Evolutionary conservation across 257 asterid species (phyloP).

Genomic region (Euphrasia confusa): DNA sequence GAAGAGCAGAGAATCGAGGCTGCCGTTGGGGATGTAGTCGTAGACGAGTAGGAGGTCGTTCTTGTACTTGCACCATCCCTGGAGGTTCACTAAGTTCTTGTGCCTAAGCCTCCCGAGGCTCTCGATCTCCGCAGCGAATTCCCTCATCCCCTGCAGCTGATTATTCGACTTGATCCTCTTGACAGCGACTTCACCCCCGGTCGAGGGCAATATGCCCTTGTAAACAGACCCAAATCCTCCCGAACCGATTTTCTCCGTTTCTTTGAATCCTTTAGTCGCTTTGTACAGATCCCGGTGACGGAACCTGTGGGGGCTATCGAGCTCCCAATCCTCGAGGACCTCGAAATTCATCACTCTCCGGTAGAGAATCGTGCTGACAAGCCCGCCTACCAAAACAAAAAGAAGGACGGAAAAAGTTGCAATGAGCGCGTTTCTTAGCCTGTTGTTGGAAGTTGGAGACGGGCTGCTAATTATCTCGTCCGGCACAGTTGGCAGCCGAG

Average conservation of each 20-base stretch:
- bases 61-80: slow-evolving; percentile 79
- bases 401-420: slow-evolving; percentile 32
- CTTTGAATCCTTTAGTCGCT: slow-evolving; percentile 61
- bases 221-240: slow-evolving; percentile 76
- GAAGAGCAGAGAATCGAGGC: slow-evolving; percentile 58
- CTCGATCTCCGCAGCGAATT: slow-evolving; percentile 82
- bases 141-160: slow-evolving; percentile 59
- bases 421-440: slow-evolving; percentile 35
- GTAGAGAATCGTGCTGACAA: slow-evolving; percentile 16
- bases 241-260: slow-evolving; percentile 52
- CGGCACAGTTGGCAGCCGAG: slow-evolving; percentile 39
- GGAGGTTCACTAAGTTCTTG: slow-evolving; percentile 66
- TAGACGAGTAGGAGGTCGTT: slow-evolving; percentile 60
- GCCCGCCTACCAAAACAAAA: slow-evolving; percentile 31
- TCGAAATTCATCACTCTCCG: slow-evolving; percentile 34
- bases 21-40: slow-evolving; percentile 65
- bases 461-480: background rate
- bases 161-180: slow-evolving; percentile 54
- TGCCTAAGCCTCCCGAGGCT: slow-evolving; percentile 68
- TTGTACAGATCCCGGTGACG: slow-evolving; percentile 45
- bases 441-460: slow-evolving; percentile 20
- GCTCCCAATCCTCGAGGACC: slow-evolving; percentile 66
- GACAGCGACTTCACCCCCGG: slow-evolving; percentile 54
- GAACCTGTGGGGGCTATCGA: slow-evolving; percentile 74
- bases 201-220: slow-evolving; percentile 46